Conservation (phyloP, 768 basidiomycete genomes). For the Tylopilus vinaceipallidus region DNA sequence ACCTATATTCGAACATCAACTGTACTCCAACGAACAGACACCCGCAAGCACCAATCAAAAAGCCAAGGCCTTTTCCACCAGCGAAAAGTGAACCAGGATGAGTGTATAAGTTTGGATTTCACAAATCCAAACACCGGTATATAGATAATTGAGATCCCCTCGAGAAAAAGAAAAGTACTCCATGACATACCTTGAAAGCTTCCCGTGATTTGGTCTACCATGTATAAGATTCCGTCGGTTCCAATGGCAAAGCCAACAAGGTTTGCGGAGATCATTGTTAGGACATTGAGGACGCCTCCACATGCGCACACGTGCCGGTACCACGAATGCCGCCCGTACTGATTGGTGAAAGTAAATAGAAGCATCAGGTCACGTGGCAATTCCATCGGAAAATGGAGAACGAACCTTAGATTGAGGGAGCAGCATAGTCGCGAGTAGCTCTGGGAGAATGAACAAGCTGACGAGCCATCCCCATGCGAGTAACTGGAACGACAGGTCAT, state of each 20-base stretch:
- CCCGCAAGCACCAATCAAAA: conserved; percentile 55
- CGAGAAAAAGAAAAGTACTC: not conserved
- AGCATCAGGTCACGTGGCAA: not conserved
- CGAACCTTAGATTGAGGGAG: conserved; percentile 65
- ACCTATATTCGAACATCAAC: conserved; percentile 96
- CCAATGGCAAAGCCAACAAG: conserved; percentile 95
- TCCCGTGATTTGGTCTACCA: conserved; percentile 59
- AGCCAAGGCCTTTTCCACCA: conserved; percentile 52
- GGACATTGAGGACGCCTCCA: conserved; percentile 79
- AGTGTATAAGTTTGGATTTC: not conserved
- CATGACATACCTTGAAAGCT: conserved; percentile 56
- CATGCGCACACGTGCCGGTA: conserved; percentile 82
- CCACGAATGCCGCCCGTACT: conserved; percentile 75
- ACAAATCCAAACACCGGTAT: too few species aligned
- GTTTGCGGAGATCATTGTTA: conserved; percentile 91
- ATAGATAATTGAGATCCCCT: conserved; percentile 5
- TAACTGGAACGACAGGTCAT: conserved; percentile 84
- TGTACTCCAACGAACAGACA: conserved; percentile 83
- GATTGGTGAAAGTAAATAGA: conserved; percentile 3
- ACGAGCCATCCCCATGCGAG: conserved; percentile 98
- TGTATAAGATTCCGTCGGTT: conserved; percentile 69
- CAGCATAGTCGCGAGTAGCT: conserved; percentile 59
- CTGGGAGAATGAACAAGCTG: conserved; percentile 86
- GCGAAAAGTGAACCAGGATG: not conserved
- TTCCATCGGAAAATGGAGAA: not conserved